phyloP scores from a whole-genome alignment of 1,284 basidiomycete species.

The Pseudozyma sp. region DNA sequence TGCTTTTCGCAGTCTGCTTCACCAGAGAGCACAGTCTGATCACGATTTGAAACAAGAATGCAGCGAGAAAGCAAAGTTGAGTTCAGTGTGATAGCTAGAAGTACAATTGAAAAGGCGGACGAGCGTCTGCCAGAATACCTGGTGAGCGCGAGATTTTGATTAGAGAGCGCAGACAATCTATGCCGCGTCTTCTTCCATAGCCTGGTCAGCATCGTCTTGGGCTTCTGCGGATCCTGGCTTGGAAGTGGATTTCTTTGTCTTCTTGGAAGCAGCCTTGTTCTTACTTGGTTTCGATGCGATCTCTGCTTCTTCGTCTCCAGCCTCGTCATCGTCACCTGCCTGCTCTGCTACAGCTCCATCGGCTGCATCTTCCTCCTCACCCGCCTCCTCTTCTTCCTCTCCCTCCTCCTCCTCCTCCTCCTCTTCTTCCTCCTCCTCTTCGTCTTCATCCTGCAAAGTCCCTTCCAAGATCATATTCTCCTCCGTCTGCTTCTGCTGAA shows the following conservation, averaged over 20 bases:
- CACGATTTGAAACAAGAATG: no score
- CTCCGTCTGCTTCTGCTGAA: slow-evolving; percentile 28
- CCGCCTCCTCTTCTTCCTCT: slow-evolving; percentile 7
- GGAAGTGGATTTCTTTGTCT: slow-evolving; percentile 22
- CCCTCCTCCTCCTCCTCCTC: slow-evolving; percentile 29
- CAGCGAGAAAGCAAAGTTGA: no score
- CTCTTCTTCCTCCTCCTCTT: slow-evolving; percentile 24
- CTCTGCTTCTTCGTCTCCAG: slow-evolving; percentile 3
- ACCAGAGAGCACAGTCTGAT: no score
- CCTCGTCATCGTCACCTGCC: slow-evolving; percentile 7
- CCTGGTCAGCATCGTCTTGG: slow-evolving; percentile 3
- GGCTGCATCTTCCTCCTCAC: slow-evolving; percentile 9
- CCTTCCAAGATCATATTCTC: slow-evolving; percentile 49
- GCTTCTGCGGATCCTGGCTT: neutral
- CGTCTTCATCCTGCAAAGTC: slow-evolving; percentile 33
- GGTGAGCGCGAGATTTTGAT: no score
- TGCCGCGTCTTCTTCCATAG: slow-evolving; percentile 34
- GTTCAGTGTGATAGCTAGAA: no score
- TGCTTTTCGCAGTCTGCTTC: no score
- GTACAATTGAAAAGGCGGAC: neutral
- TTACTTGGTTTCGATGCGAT: slow-evolving; percentile 10
- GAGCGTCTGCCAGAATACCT: neutral
- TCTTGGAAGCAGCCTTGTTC: slow-evolving; percentile 21
- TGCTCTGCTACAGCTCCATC: slow-evolving; percentile 10
- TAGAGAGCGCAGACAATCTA: neutral